Evolutionary conservation across 768 basidiomycete genomes (phyloP), one percentile per base, ranked within the genome.

Genomic region (Lactarius hengduanensis): DNA sequence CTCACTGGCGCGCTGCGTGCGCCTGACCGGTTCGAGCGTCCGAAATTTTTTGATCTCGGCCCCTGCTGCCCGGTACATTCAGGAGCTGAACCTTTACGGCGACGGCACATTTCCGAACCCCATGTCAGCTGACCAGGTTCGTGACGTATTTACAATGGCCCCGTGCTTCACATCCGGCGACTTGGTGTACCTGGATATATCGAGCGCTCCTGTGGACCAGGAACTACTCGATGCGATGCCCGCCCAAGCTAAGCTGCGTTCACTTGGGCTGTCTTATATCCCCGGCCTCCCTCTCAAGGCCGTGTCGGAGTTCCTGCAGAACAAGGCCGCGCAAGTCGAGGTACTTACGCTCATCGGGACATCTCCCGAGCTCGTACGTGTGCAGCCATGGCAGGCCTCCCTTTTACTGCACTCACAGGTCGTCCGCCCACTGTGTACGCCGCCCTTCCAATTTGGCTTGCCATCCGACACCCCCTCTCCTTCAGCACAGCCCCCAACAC

Each of bases 141-240:
- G 73, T 20, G 81, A 85, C 28, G n/a, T 98, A 54, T 75, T 98
- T 55, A 79, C 82, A 7, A 75, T 76, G 20, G 94, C 94, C 0
- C 94, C 94, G 1, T 93, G 91, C 72, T 91, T 99, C 79, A 75
- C 78, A 13, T 84, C 80, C 58, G 91, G 92, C 10, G 76, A 86
- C 65, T 80, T 99, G n/a, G 83, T 87, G 13, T 97, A 96, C 76
- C 84, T 99, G 69, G 96, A 99, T 75, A 76, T 99, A 36, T 97
- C 96, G 16, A 92, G 90, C 68, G 80, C 90, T 6, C 90, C 90
- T 0, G 70, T 98, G 6, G 76, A 79, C 55, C 79, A 82, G 9
- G 76, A 89, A 8, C 76, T 89, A 7, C 69, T 72, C 18, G 78
- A 80, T 11, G 73, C 78, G 1, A 86, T 86, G 73, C 81, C 82